Percentiles rank a stretch among this genome's conserved stretches.
Evolutionary conservation across 2,329 filamentous ascomycete genomes (phyloP).

Genomic region (Phialocephala sp.): DNA sequence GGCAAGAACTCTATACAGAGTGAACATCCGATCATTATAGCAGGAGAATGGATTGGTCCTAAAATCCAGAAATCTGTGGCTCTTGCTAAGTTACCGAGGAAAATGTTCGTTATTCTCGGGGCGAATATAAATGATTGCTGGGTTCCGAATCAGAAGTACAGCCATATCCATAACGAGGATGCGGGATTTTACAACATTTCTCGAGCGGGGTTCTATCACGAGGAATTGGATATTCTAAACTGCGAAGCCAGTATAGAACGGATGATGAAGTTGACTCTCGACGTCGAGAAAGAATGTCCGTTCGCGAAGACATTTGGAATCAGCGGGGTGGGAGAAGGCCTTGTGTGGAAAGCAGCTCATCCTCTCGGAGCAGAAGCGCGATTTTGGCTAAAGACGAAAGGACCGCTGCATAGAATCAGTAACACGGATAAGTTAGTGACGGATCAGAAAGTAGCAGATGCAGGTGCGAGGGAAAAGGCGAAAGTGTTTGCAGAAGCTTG

Average conservation of each 20-base stretch:
- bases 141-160: slow-evolving; percentile 30
- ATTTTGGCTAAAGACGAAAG: slow-evolving; percentile 38
- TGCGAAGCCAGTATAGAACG: slow-evolving; percentile 6
- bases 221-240: slow-evolving; percentile 17
- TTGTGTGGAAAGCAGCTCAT: slow-evolving; percentile 36
- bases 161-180: slow-evolving; percentile 27
- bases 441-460: not conserved
- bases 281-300: slow-evolving; percentile 35
- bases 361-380: slow-evolving; percentile 29
- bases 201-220: slow-evolving; percentile 30
- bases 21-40: slow-evolving; percentile 33
- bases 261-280: slow-evolving; percentile 25
- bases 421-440: slow-evolving; percentile 22
- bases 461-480: slow-evolving; percentile 11
- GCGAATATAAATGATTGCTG: slow-evolving; percentile 32
- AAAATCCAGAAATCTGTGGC: slow-evolving; percentile 33
- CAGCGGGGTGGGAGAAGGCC: slow-evolving; percentile 34
- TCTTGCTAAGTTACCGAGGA: slow-evolving; percentile 20
- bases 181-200: slow-evolving; percentile 33
- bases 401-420: slow-evolving; percentile 20
- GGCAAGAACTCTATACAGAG: slow-evolving; percentile 9
- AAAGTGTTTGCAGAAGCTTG: slow-evolving; percentile 27
- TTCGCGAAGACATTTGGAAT: slow-evolving; percentile 34
- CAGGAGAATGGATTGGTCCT: slow-evolving; percentile 37
- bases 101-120: slow-evolving; percentile 35